Evolutionary conservation across 352 stramenopile genomes (phyloP).

Genomic region (Globisporangium mamillatum): DNA sequence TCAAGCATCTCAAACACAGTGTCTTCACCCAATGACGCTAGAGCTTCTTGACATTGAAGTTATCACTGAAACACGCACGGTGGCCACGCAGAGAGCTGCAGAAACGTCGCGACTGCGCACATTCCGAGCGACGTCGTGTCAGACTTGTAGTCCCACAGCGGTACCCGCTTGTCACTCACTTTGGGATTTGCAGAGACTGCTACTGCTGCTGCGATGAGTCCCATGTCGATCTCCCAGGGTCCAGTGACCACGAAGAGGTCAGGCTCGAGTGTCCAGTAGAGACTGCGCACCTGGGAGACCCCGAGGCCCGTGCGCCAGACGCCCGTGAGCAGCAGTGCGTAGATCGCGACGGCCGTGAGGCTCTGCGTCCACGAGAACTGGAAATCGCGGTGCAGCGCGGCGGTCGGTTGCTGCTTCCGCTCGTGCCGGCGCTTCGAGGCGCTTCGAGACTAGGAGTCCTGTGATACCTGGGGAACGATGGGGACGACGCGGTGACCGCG

Average conservation of each 20-base stretch:
- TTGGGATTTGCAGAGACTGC: too few species aligned
- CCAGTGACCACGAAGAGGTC: neutral
- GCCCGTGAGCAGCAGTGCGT: conserved; percentile 6
- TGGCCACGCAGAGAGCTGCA: neutral
- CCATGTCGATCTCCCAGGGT: neutral
- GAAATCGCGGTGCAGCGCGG: neutral
- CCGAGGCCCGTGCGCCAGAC: conserved; percentile 1
- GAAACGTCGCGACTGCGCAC: neutral
- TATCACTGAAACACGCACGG: neutral
- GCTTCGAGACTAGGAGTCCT: neutral
- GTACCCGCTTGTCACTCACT: neutral
- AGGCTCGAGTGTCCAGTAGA: neutral
- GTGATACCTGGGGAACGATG: neutral
- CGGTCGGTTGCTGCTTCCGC: neutral
- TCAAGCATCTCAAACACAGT: neutral
- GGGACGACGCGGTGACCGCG: neutral
- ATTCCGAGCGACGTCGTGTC: neutral
- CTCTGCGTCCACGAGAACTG: conserved; percentile 7
- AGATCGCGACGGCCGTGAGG: neutral
- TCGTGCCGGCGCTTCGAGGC: neutral
- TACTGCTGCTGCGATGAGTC: neutral
- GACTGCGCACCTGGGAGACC: neutral
- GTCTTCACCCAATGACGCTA: neutral
- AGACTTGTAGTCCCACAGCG: conserved; percentile 1
- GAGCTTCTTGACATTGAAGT: neutral